phyloP scores from a whole-genome alignment of 495 filamentous ascomycete genomes.

The Trichocladium antarcticum region DNA sequence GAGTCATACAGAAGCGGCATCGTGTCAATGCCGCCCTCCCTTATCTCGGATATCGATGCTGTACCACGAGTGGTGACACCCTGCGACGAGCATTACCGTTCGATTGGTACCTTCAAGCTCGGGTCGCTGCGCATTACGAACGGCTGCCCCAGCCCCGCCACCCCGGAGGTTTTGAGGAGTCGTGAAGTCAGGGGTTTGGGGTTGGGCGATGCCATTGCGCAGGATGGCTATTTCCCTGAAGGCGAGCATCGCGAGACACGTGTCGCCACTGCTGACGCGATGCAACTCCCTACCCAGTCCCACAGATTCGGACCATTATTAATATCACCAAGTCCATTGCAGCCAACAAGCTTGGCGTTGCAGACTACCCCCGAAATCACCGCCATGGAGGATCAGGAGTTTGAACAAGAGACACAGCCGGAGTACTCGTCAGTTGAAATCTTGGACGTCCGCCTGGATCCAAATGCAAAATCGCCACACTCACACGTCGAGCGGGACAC shows the following conservation, averaged over 20 bases:
- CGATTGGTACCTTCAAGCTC: conserved; percentile 48
- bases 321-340: conserved; percentile 20
- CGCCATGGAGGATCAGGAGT: conserved; percentile 38
- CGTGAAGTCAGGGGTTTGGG: conserved; percentile 1
- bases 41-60: conserved; percentile 15
- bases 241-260: background rate
- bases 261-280: background rate
- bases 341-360: conserved; percentile 22
- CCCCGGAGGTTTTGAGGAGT: conserved; percentile 26
- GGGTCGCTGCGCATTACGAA: conserved; percentile 50
- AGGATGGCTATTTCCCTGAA: conserved; percentile 14
- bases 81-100: conserved; percentile 39
- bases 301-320: conserved; percentile 21
- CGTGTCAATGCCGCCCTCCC: conserved; percentile 25
- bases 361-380: conserved; percentile 39
- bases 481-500: conserved; percentile 3
- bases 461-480: conserved; percentile 29
- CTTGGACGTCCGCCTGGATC: conserved; percentile 32
- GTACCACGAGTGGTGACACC: conserved; percentile 35
- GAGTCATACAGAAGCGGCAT: conserved; percentile 26
- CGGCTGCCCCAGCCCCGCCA: conserved; percentile 39
- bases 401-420: conserved; percentile 29
- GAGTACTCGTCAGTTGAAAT: conserved; percentile 30
- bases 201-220: background rate
- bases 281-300: conserved; percentile 14